A percentile compares a stretch with the other conserved stretches of the same genome.
phyloP scores from a whole-genome alignment of 148 eudicot genomes.

The Heliosperma pusillum region DNA sequence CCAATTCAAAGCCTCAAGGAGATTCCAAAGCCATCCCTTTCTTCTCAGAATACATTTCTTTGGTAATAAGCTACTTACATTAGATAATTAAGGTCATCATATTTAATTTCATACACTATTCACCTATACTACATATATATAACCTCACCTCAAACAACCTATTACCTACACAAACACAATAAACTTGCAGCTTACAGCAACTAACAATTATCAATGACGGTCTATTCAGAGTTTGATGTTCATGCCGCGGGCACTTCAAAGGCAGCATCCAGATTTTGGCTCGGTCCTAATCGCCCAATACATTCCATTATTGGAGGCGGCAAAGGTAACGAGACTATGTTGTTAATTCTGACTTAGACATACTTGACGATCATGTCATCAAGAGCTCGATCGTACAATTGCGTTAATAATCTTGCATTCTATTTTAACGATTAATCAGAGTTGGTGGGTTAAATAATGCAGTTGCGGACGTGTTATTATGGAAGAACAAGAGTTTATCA shows the following conservation, averaged over 20 bases:
- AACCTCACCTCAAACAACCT: neutral
- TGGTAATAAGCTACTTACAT: constrained; percentile 25
- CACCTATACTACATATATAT: neutral
- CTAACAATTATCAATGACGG: constrained; percentile 23
- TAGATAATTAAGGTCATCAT: neutral
- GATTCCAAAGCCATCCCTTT: constrained; percentile 44
- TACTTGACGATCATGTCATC: neutral
- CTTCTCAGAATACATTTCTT: constrained; percentile 27
- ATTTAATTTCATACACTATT: constrained; percentile 6
- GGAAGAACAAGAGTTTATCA: constrained; percentile 56
- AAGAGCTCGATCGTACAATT: neutral
- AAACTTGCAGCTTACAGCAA: neutral
- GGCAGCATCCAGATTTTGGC: constrained; percentile 12
- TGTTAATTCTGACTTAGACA: neutral
- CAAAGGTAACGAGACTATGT: constrained; percentile 27
- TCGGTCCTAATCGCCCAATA: constrained; percentile 32
- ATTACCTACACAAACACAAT: neutral
- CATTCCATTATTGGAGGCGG: constrained; percentile 56
- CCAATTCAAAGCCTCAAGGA: neutral
- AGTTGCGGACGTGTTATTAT: constrained; percentile 59
- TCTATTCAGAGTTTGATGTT: constrained; percentile 33
- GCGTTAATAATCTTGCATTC: neutral
- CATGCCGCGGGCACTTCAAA: constrained; percentile 20
- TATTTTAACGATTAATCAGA: neutral
- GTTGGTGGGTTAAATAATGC: no score